phyloP scores from a whole-genome alignment of 768 basidiomycete species.

The Chiua virens region DNA sequence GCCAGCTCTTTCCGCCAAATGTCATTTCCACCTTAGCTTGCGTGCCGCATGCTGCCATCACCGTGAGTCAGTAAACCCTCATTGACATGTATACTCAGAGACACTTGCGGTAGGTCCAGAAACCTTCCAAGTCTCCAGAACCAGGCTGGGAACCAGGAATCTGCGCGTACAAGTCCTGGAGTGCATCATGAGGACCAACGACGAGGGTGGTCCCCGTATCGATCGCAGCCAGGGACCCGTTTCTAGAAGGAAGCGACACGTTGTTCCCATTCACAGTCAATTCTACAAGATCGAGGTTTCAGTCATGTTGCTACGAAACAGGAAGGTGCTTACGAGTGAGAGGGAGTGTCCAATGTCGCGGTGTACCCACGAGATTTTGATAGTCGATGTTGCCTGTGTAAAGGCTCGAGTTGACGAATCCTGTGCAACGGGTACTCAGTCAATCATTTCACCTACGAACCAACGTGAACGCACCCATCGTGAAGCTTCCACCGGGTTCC shows the following conservation, averaged over 20 bases:
- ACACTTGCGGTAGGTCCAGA: conserved; percentile 73
- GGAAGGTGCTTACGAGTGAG: conserved; percentile 41
- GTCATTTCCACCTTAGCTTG: conserved; percentile 61
- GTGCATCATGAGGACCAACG: conserved; percentile 67
- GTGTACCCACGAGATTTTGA: conserved; percentile 56
- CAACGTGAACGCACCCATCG: too few relatives aligned
- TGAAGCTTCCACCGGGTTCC: conserved; percentile 76
- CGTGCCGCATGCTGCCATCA: conserved; percentile 64
- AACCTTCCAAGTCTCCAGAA: conserved; percentile 75
- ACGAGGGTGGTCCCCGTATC: conserved; percentile 97
- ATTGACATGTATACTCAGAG: not conserved
- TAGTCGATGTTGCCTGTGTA: conserved; percentile 89
- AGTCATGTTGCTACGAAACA: not conserved
- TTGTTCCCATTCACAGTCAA: conserved; percentile 59
- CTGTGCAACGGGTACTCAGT: too few relatives aligned
- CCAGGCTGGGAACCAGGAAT: conserved; percentile 69
- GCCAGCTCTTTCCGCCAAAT: conserved; percentile 78
- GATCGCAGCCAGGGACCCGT: conserved; percentile 70
- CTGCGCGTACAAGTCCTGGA: conserved; percentile 64
- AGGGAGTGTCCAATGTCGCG: too few relatives aligned
- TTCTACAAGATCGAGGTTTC: conserved; percentile 33
- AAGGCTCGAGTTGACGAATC: conserved; percentile 56
- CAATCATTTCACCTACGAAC: conserved; percentile 35
- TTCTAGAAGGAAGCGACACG: conserved; percentile 48
- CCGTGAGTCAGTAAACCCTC: too few relatives aligned